Base-by-base conservation (phyloP, 2,329 filamentous ascomycete species). In the Cercospora citrullina region DNA sequence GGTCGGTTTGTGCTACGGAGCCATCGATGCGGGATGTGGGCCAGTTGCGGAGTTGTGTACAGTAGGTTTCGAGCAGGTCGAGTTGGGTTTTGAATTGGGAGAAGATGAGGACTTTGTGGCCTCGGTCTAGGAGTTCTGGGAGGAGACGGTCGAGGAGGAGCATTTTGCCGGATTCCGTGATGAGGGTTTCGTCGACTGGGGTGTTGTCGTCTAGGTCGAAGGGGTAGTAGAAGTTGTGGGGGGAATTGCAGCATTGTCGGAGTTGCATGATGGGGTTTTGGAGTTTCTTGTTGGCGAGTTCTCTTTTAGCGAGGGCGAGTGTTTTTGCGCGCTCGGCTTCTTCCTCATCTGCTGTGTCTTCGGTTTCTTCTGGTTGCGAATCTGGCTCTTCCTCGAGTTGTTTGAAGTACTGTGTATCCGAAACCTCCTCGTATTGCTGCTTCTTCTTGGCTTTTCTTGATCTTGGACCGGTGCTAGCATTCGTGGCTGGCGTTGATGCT, bases 201-300 rank as follows among this genome's bases (percentile, higher is more conserved):
- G 86, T 85, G 1, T 86, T 84, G 16, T 87, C 84, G 5, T 84
- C 83, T 0, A 87, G 84, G 87, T 81, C 80, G 71, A 94, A 98
- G 0, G 95, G 94, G 77, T 93, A 96, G 80, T 96, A 98, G 78
- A 99, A 98, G 77, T 97, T 96, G 80, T 97, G 94, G 0, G 95
- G 95, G 0, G 89, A 92, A 79, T 99, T 97, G 80, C 95, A 98
- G 10, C 92, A 93, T 0, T 97, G 86, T 0, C 95, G 91, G 3
- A 97, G 87, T 77, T 99, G 95, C 84, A 97, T 93, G 21, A 98
- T 81, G 0, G 93, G 91, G 72, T 99, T 99, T 58, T 95, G 94
- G 1, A 98, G 85, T 76, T 96, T 97, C 82, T 98, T 98, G 53
- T 88, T 87, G 3, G 89, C 84, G n/a, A 98, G 92, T 78, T 97